Evolutionary conservation across 73 alveolate species (phyloP).

Genomic region (Tetrahymena elliotti): DNA sequence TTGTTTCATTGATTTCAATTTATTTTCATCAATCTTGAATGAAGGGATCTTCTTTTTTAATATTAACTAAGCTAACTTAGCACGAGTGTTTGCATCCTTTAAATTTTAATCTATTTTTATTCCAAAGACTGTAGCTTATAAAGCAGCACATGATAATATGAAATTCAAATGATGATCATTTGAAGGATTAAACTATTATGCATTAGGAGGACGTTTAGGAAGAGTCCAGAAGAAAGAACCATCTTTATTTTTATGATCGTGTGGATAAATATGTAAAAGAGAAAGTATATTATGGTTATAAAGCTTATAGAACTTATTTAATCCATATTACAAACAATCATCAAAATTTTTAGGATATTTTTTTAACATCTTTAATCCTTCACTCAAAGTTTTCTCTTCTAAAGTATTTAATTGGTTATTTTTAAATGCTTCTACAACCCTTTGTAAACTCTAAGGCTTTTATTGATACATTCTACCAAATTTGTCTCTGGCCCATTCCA

Average conservation of each 20-base stretch:
- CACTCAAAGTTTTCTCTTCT: conserved; percentile 54
- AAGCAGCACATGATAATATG: conserved; percentile 65
- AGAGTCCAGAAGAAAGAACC: conserved; percentile 88
- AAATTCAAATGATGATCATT: conserved; percentile 63
- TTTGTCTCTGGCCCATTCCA: conserved; percentile 96
- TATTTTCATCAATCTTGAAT: conserved; percentile 51
- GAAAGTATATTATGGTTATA: conserved; percentile 64
- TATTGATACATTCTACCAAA: conserved; percentile 69
- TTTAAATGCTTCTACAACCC: conserved; percentile 51
- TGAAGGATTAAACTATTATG: conserved; percentile 59
- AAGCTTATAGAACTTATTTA: conserved; percentile 64
- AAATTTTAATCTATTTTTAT: conserved; percentile 59
- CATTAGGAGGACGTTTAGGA: conserved; percentile 86
- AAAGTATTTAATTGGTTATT: conserved; percentile 46
- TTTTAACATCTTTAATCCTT: conserved; percentile 57
- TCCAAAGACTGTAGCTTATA: conserved; percentile 65
- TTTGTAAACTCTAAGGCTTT: conserved; percentile 47
- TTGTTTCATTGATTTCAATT: conserved; percentile 52
- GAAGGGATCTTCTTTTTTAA: conserved; percentile 46
- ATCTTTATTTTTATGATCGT: conserved; percentile 78
- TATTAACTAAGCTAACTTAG: conserved; percentile 43
- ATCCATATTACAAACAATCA: conserved; percentile 75
- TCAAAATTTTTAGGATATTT: conserved; percentile 65
- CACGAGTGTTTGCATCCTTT: conserved; percentile 47
- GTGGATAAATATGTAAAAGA: conserved; percentile 79